These are phyloP conservation scores for Aspergillus vadensis DNA, from an alignment of 2,329 filamentous ascomycete genomes.

Conservation along the genomic window DNA sequence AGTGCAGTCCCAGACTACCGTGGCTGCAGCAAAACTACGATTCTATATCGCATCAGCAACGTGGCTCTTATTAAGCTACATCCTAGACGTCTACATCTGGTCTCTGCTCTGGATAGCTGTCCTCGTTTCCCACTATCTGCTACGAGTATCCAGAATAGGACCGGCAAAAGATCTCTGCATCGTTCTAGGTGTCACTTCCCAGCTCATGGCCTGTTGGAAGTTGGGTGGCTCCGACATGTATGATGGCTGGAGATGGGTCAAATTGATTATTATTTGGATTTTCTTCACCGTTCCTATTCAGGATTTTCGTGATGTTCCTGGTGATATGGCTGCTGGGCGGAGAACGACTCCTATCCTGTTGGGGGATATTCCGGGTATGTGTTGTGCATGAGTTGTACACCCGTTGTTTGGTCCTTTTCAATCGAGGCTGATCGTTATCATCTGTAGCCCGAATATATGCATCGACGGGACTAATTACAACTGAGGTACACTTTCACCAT, in stretches of 20 bases:
- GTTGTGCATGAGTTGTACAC: neutral
- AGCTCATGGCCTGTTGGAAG: neutral
- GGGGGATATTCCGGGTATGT: neutral
- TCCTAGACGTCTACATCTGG: neutral
- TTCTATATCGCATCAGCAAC: neutral
- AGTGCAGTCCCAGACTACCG: neutral
- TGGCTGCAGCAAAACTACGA: neutral
- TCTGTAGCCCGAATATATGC: neutral
- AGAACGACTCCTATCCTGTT: neutral
- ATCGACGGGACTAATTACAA: no score
- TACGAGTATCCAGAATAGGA: neutral
- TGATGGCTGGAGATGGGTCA: neutral
- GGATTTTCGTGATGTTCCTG: neutral
- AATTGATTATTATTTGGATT: neutral
- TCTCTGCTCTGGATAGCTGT: neutral
- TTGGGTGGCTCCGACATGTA: neutral
- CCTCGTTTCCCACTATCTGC: neutral
- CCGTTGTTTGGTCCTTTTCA: no score
- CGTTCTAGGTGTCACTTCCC: neutral
- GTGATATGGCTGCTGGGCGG: neutral
- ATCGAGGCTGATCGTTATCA: neutral
- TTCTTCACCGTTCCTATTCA: neutral
- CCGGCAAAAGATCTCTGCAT: slow-evolving; percentile 3
- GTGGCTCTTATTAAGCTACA: neutral
- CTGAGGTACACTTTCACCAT: no score